These are phyloP conservation scores for Lactarius sanguifluus DNA, from an alignment of 768 basidiomycete genomes.

Conservation along the genomic window DNA sequence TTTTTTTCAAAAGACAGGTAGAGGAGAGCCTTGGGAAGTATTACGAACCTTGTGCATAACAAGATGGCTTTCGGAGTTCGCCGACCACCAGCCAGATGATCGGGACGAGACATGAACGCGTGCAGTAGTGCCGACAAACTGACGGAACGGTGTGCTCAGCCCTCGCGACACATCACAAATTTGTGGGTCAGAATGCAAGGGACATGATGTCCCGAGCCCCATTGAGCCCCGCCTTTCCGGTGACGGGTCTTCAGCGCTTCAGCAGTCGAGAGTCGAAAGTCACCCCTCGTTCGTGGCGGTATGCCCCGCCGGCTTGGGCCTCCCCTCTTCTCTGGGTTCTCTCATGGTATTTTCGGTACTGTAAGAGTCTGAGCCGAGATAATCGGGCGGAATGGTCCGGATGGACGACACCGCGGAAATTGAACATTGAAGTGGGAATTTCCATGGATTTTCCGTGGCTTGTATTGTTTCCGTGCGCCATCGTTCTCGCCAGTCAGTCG, in stretches of 20 bases:
- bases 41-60: background rate
- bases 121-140: too few relatives aligned
- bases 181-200: background rate
- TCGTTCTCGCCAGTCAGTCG: background rate
- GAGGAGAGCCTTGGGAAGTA: background rate
- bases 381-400: background rate
- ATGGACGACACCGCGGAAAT: background rate
- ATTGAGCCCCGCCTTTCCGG: background rate
- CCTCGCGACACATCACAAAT: background rate
- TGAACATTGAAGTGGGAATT: background rate
- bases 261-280: too few relatives aligned
- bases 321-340: too few relatives aligned
- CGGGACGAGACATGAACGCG: too few relatives aligned
- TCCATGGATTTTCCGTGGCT: too few relatives aligned
- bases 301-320: too few relatives aligned
- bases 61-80: background rate
- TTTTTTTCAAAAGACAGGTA: background rate
- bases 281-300: too few relatives aligned
- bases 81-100: background rate
- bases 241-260: too few relatives aligned
- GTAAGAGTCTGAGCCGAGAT: too few relatives aligned
- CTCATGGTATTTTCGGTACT: too few relatives aligned
- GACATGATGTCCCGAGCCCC: background rate
- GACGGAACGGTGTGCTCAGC: background rate
- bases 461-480: background rate